Base-by-base conservation (phyloP, 768 basidiomycete genomes). In the Phaeolepiota aurea region DNA sequence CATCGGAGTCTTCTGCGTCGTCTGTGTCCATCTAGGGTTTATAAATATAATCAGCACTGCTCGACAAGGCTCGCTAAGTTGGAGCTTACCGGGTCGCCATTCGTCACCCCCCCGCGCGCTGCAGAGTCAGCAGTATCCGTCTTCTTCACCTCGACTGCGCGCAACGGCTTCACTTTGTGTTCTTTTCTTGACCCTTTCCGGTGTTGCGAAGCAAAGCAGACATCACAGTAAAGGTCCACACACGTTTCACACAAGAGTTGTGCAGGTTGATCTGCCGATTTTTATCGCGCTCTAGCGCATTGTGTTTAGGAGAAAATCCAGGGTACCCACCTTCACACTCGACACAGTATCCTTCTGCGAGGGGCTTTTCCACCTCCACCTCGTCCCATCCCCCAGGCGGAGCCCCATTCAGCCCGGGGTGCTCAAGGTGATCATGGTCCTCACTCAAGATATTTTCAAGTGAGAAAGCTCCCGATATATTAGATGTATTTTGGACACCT, bases 251-350 rank as follows among this genome's bases (percentile, higher is more conserved):
- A 91, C 38, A 66, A 58, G 15, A 90, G 51, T 53, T 86, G 75
- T 3, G 86, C 84, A 41, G 88, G 87, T 56, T 91, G 88, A 64
- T 91, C 88, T 91, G 45, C 16, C n/a, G n/a, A n/a, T n/a, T n/a
- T n/a, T n/a, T n/a, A n/a, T n/a, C n/a, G n/a, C n/a, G n/a, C n/a
- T n/a, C n/a, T n/a, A n/a, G n/a, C n/a, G n/a, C n/a, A n/a, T n/a
- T n/a, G n/a, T n/a, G n/a, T n/a, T n/a, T n/a, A n/a, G n/a, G n/a
- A n/a, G n/a, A n/a, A n/a, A n/a, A n/a, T n/a, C n/a, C n/a, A n/a
- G n/a, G n/a, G 46, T 20, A 28, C 57, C 51, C 45, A 87, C 88
- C 88, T 76, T 91, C 88, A 55, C 88, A 90, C 58, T 91, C 88
- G 39, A 89, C 58, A 47, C 88, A 91, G 52, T 68, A 82, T 0